phyloP scores from a whole-genome alignment of 2,329 filamentous ascomycete species.

The Colletotrichum lindemuthianum region DNA sequence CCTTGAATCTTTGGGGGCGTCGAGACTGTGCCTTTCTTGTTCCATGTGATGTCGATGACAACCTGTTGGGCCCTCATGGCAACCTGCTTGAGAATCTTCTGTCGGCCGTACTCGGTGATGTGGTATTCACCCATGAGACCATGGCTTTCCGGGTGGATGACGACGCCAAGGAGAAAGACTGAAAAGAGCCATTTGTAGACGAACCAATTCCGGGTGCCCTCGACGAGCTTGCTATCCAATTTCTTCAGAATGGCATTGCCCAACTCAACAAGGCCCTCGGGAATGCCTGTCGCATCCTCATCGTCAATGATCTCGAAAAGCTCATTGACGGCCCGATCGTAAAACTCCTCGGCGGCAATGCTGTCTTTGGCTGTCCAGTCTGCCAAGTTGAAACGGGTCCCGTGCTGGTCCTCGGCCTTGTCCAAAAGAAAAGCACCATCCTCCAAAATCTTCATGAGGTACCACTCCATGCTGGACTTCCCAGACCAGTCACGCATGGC shows the following conservation, averaged over 20 bases:
- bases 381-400: slow-evolving; percentile 76
- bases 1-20: slow-evolving; percentile 70
- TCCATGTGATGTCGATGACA: slow-evolving; percentile 82
- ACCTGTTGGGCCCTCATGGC: slow-evolving; percentile 82
- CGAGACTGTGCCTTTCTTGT: slow-evolving; percentile 68
- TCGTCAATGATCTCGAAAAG: slow-evolving; percentile 90
- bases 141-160: slow-evolving; percentile 87
- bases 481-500: slow-evolving; percentile 90
- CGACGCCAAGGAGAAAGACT: slow-evolving; percentile 82
- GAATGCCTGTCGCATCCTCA: slow-evolving; percentile 84
- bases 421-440: slow-evolving; percentile 92
- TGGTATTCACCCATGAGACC: slow-evolving; percentile 88
- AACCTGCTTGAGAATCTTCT: slow-evolving; percentile 83
- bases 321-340: slow-evolving; percentile 80
- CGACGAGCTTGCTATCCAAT: slow-evolving; percentile 76
- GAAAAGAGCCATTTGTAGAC: slow-evolving; percentile 94
- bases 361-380: slow-evolving; percentile 82
- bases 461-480: slow-evolving; percentile 89
- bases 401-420: slow-evolving; percentile 81
- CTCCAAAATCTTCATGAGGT: slow-evolving; percentile 93
- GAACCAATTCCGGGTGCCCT: slow-evolving; percentile 82
- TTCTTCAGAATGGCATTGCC: slow-evolving; percentile 85
- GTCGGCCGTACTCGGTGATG: slow-evolving; percentile 88
- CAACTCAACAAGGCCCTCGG: slow-evolving; percentile 84
- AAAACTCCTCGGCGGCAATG: slow-evolving; percentile 87